Percentiles rank a stretch among this genome's conserved stretches.
Conservation (phyloP, 2,329 filamentous ascomycete species). For the Endocalyx cinctus region DNA sequence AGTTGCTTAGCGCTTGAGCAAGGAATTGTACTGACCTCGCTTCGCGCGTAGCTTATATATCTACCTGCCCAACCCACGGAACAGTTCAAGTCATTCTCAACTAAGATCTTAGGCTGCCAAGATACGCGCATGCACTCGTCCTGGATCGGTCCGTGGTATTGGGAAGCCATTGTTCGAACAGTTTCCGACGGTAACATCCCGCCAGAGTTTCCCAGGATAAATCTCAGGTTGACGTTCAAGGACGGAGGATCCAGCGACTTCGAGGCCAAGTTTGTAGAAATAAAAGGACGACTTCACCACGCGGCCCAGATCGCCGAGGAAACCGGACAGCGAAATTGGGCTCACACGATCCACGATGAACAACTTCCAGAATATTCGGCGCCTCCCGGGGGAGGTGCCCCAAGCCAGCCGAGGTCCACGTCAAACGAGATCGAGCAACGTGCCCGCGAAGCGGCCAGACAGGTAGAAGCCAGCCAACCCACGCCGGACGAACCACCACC, state of each 20-base stretch:
- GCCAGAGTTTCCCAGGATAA: constrained; percentile 64
- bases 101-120: constrained; percentile 79
- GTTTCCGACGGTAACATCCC: constrained; percentile 82
- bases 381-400: constrained; percentile 30
- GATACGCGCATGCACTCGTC: constrained; percentile 84
- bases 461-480: constrained; percentile 24
- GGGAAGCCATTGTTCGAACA: constrained; percentile 75
- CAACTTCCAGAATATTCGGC: constrained; percentile 85
- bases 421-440: constrained; percentile 19
- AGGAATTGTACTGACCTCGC: too few species aligned
- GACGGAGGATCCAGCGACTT: constrained; percentile 96
- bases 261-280: constrained; percentile 72
- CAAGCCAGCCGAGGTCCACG: constrained; percentile 10
- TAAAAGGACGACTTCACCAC: constrained; percentile 79
- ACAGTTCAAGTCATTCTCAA: constrained; percentile 80
- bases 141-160: constrained; percentile 90
- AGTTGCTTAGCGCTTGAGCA: too few species aligned
- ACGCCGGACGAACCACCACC: constrained; percentile 75
- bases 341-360: constrained; percentile 66
- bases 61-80: constrained; percentile 67
- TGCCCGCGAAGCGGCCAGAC: constrained; percentile 19
- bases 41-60: constrained; percentile 67
- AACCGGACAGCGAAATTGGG: constrained; percentile 51
- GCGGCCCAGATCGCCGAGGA: constrained; percentile 71
- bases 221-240: constrained; percentile 84